Evolutionary conservation across 768 basidiomycete species (phyloP), one percentile per base, ranked within the genome.

Genomic region (Mycena galericulata): DNA sequence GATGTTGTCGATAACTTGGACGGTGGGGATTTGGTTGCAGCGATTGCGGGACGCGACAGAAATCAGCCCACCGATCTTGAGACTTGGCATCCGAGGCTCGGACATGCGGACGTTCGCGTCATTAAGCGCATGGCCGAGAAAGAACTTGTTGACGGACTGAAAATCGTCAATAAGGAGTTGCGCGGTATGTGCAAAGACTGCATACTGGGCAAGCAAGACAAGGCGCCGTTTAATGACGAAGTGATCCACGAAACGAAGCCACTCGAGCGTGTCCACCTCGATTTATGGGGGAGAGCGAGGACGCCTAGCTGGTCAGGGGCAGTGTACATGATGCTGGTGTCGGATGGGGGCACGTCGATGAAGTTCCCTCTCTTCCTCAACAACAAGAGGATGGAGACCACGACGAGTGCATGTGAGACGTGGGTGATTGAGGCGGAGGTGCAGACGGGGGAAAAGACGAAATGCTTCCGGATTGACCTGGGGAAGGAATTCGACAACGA

Each of bases 401-500:
- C 71, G 0, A 49, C 76, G n/a, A 46, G 50, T 3, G 74, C 62
- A 17, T 68, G 77, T 4, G 59, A 70, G 18, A 15, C 45, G 1
- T 78, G 65, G 45, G 53, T 61, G 0, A 40, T 29, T n/a, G n/a
- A n/a, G n/a, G n/a, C n/a, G n/a, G n/a, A n/a, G n/a, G n/a, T n/a
- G n/a, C n/a, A n/a, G n/a, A 0, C 34, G 54, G 57, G 67, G 0
- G 22, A 41, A 9, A 68, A 62, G 32, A 26, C 76, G 4, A 65
- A 69, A 11, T 40, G 27, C 0, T 57, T 77, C 2, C 38, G 66
- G 1, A 61, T 65, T 0, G 77, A 81, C 56, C 60, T 72, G 12
- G 79, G 79, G 4, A 69, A 73, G 2, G 77, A 80, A 66, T 80
- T 73, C 46, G 34, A 73, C 1, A 75, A 72, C 49, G 32, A 54